These are phyloP conservation scores for Ogataea parapolymorpha DNA, from an alignment of 805 yeast genomes.

Conservation along the genomic window DNA sequence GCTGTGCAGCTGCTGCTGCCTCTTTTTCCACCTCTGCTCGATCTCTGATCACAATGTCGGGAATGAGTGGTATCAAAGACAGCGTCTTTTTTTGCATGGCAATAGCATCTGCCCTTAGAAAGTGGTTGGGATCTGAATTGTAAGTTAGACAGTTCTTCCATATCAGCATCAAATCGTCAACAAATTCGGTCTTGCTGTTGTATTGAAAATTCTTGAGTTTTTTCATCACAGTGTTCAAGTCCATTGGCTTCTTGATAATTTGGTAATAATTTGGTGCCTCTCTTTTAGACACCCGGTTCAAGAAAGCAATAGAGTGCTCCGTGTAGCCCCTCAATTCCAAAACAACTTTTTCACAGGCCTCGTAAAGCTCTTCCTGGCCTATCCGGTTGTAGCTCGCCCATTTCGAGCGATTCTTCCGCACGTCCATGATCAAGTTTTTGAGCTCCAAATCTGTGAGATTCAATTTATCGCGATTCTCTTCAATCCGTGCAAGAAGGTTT, in stretches of 20 bases:
- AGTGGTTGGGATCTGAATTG: conserved; percentile 93
- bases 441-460: conserved; percentile 77
- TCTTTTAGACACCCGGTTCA: conserved; percentile 93
- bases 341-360: conserved; percentile 95
- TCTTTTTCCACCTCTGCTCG: conserved; percentile 70
- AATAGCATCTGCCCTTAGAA: conserved; percentile 82
- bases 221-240: conserved; percentile 88
- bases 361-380: conserved; percentile 97
- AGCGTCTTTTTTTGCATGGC: conserved; percentile 93
- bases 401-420: conserved; percentile 89
- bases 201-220: conserved; percentile 82
- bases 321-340: conserved; percentile 86
- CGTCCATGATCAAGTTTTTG: conserved; percentile 83
- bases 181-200: conserved; percentile 81
- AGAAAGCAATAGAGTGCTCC: conserved; percentile 93
- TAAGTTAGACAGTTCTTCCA: conserved; percentile 94
- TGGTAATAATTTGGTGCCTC: conserved; percentile 97
- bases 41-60: conserved; percentile 77
- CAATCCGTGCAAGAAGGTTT: conserved; percentile 76
- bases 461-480: conserved; percentile 71
- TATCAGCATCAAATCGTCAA: conserved; percentile 90
- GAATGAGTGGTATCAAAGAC: conserved; percentile 76
- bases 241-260: conserved; percentile 93
- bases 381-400: conserved; percentile 96
- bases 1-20: conserved; percentile 47